These are phyloP conservation scores for Symmetrospora coprosmae DNA, from an alignment of 768 basidiomycete species.

Conservation along the genomic window DNA sequence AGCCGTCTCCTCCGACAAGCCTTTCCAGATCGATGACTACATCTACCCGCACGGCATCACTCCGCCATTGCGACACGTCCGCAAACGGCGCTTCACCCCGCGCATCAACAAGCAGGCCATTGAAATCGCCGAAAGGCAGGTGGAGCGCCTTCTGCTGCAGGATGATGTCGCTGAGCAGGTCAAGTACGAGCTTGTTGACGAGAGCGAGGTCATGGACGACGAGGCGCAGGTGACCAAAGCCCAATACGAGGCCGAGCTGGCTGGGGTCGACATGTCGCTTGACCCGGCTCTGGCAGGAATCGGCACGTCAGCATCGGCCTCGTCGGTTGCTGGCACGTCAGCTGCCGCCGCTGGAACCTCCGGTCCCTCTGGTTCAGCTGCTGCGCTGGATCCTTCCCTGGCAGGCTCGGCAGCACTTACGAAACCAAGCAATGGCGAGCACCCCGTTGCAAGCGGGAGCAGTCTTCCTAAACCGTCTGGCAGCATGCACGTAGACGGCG, in stretches of 20 bases:
- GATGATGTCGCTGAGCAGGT: constrained; percentile 49
- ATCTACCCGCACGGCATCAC: constrained; percentile 95
- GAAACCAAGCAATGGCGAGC: no score
- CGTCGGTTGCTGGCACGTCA: neutral
- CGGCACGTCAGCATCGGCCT: no score
- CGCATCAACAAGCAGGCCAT: constrained; percentile 80
- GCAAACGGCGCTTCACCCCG: constrained; percentile 85
- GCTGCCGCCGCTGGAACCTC: neutral
- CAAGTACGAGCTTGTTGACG: constrained; percentile 17
- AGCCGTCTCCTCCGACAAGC: constrained; percentile 47
- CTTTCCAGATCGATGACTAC: constrained; percentile 83
- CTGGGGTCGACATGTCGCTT: constrained; percentile 17
- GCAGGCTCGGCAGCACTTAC: constrained; percentile 85
- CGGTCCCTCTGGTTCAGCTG: neutral
- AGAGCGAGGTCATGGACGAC: neutral
- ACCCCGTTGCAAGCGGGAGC: no score
- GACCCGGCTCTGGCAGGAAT: constrained; percentile 11
- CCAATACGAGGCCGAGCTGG: constrained; percentile 13
- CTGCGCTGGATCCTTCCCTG: constrained; percentile 57
- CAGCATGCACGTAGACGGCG: neutral
- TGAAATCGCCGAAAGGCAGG: constrained; percentile 84
- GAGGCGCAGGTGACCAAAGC: neutral
- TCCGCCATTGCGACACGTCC: constrained; percentile 73
- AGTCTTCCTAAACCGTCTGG: no score
- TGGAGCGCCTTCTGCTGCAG: constrained; percentile 68